Conservation (phyloP, 805 yeast genomes). For the Ogataea haglerorum region DNA sequence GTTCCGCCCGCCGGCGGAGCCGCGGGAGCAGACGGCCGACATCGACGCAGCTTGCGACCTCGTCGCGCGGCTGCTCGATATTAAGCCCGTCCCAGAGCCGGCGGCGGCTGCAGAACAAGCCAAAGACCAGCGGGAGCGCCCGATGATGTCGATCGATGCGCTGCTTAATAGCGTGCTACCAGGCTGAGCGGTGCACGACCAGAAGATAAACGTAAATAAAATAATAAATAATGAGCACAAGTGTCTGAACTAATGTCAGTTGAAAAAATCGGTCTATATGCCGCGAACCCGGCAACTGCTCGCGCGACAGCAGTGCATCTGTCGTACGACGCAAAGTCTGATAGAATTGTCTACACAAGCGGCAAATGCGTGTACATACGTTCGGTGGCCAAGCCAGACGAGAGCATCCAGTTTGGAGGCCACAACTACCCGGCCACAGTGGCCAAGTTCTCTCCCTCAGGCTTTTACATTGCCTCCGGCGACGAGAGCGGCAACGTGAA, state of each 20-base stretch:
- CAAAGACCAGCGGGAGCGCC: neutral
- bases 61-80: constrained; percentile 7
- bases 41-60: neutral
- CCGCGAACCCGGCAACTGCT: constrained; percentile 78
- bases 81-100: neutral
- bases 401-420: constrained; percentile 63
- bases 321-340: constrained; percentile 66
- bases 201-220: neutral
- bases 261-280: constrained; percentile 37
- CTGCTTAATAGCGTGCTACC: constrained; percentile 3
- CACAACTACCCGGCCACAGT: constrained; percentile 75
- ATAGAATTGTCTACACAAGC: constrained; percentile 74
- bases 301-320: constrained; percentile 69
- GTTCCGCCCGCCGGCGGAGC: neutral
- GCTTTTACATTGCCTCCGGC: constrained; percentile 87
- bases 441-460: constrained; percentile 85
- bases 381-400: constrained; percentile 51
- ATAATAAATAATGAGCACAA: neutral
- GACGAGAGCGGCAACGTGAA: constrained; percentile 87
- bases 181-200: constrained; percentile 6
- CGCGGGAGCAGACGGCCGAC: no score
- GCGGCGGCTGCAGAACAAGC: neutral
- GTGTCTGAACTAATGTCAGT: constrained; percentile 17
- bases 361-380: constrained; percentile 79
- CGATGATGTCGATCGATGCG: constrained; percentile 1